phyloP scores from a whole-genome alignment of 148 eudicot species.

The Arctostaphylos glauca region DNA sequence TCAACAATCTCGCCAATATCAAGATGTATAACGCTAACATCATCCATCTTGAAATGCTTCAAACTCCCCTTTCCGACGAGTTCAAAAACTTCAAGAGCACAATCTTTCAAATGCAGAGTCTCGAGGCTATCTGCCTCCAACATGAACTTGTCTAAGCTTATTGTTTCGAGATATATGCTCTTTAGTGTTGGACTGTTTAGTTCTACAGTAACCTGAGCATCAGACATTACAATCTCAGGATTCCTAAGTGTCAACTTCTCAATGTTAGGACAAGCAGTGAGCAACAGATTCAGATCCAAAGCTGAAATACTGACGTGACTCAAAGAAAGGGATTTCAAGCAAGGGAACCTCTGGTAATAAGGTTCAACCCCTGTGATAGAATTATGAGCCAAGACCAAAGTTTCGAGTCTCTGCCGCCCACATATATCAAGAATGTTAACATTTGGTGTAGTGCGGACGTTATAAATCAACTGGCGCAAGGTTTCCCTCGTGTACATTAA shows the following conservation, averaged over 20 bases:
- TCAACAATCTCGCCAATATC: conserved; percentile 74
- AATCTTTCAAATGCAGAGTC: conserved; percentile 78
- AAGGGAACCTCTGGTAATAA: conserved; percentile 69
- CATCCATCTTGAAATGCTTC: conserved; percentile 64
- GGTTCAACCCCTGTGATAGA: conserved; percentile 73
- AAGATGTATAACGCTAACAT: conserved; percentile 89
- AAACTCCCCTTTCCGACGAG: conserved; percentile 68
- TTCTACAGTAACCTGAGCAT: conserved; percentile 65
- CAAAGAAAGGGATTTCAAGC: conserved; percentile 65
- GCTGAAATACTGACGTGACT: conserved; percentile 83
- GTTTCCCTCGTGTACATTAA: conserved; percentile 78
- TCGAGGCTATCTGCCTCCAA: conserved; percentile 81
- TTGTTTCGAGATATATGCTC: conserved; percentile 64
- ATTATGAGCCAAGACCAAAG: conserved; percentile 62
- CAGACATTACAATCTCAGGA: conserved; percentile 74
- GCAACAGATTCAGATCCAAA: conserved; percentile 70
- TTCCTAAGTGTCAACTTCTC: conserved; percentile 50
- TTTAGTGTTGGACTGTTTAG: conserved; percentile 61
- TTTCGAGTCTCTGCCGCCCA: conserved; percentile 73
- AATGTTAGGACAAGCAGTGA: conserved; percentile 73
- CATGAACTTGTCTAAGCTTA: conserved; percentile 79
- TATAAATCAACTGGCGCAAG: conserved; percentile 53
- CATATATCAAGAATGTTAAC: conserved; percentile 80
- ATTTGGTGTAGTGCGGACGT: conserved; percentile 65
- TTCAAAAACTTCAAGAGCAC: conserved; percentile 76